Conservation (phyloP, 2,329 filamentous ascomycete genomes). For the Neurospora sp. region DNA sequence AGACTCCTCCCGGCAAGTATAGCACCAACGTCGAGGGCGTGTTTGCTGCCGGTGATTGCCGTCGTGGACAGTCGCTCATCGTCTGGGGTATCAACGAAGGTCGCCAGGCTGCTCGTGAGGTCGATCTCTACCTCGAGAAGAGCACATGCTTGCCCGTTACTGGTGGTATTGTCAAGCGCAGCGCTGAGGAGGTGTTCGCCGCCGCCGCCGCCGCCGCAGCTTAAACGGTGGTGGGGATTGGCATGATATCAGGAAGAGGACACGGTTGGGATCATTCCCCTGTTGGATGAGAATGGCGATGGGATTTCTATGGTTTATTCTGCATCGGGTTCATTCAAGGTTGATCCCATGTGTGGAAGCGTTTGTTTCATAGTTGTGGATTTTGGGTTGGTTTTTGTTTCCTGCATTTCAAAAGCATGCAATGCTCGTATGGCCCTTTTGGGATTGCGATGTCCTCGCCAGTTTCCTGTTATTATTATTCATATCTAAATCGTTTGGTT, state of each 20-base stretch:
- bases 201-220: conserved; percentile 18
- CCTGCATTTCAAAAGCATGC: not conserved
- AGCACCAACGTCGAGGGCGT: conserved; percentile 79
- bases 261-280: not conserved
- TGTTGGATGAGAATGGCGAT: not conserved
- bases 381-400: not conserved
- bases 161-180: conserved; percentile 82
- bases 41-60: conserved; percentile 91
- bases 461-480: not conserved
- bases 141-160: conserved; percentile 76
- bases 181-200: conserved; percentile 59
- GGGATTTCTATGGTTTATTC: not conserved
- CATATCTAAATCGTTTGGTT: not conserved
- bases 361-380: not conserved
- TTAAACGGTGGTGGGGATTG: not conserved
- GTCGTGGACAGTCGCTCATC: conserved; percentile 88
- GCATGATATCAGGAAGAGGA: not conserved
- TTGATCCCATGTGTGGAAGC: not conserved
- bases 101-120: conserved; percentile 82
- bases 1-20: conserved; percentile 82
- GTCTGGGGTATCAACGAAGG: conserved; percentile 99
- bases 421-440: not conserved
- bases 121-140: conserved; percentile 77
- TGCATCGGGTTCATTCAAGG: not conserved
- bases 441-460: not conserved